Conservation (phyloP, 371 early-diverging fungal species). For the Funneliformis caledonium region DNA sequence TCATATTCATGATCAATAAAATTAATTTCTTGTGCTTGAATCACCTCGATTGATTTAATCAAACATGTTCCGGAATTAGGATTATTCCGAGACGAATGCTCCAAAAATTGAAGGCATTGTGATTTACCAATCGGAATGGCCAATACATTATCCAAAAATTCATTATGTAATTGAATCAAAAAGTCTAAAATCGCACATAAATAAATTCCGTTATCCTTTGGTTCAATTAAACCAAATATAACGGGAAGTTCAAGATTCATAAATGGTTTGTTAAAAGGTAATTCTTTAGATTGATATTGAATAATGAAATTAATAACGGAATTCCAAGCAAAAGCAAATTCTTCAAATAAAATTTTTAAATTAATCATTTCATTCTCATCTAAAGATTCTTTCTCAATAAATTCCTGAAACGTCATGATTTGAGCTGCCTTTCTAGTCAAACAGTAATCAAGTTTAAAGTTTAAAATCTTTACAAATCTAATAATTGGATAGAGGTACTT, state of each 20-base stretch:
- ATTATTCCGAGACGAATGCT: no score
- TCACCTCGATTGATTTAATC: neutral
- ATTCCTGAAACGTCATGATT: conserved; percentile 21
- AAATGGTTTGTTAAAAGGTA: neutral
- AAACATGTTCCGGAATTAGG: no score
- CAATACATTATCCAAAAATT: conserved; percentile 33
- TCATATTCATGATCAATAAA: conserved; percentile 23
- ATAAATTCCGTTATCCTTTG: conserved; percentile 24
- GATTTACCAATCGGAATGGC: conserved; percentile 13
- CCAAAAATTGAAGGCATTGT: no score
- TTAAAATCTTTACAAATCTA: conserved; percentile 30
- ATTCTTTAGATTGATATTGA: conserved; percentile 24
- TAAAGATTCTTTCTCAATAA: conserved; percentile 22
- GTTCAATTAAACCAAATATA: conserved; percentile 30
- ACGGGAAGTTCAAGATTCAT: conserved; percentile 9
- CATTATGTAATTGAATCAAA: conserved; percentile 34
- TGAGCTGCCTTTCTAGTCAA: conserved; percentile 26
- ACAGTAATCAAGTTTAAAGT: conserved; percentile 12
- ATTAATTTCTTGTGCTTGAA: neutral
- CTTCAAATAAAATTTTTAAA: conserved; percentile 3
- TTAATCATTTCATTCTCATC: no score
- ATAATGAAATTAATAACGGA: conserved; percentile 9
- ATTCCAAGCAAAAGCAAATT: conserved; percentile 37
- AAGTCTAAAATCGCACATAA: conserved; percentile 36
- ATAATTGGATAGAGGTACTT: conserved; percentile 33